phyloP scores from a whole-genome alignment of 2,329 filamentous ascomycete species.

The Alternaria tenuissima region DNA sequence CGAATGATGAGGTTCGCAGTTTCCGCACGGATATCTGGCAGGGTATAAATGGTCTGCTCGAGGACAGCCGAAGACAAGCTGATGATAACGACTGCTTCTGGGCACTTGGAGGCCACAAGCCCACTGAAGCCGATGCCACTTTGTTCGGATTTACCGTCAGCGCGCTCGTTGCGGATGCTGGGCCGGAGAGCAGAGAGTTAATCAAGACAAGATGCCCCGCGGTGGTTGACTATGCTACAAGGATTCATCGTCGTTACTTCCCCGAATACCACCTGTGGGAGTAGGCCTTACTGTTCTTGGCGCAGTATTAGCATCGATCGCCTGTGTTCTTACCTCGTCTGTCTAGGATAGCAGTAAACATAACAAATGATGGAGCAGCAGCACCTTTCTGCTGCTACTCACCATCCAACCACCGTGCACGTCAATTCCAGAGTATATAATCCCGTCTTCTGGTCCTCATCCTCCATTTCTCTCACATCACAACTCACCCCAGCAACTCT shows the following conservation, averaged over 20 bases:
- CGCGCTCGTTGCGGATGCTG: constrained; percentile 61
- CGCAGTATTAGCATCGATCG: background rate
- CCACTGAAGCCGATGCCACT: constrained; percentile 64
- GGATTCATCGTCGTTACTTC: constrained; percentile 64
- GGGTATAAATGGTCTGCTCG: constrained; percentile 57
- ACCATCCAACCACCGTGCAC: background rate
- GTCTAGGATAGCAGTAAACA: background rate
- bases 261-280: constrained; percentile 62
- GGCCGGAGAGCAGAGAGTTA: constrained; percentile 57
- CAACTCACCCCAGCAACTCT: constrained; percentile 18
- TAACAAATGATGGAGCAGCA: background rate
- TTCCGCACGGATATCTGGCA: constrained; percentile 64
- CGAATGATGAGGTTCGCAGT: constrained; percentile 57
- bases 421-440: constrained; percentile 15
- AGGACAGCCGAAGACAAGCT: constrained; percentile 45
- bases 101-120: constrained; percentile 62
- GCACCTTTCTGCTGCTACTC: constrained; percentile 4
- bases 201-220: constrained; percentile 58
- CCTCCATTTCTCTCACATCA: constrained; percentile 15
- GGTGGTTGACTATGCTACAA: constrained; percentile 61
- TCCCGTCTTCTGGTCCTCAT: constrained; percentile 4
- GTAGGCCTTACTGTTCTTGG: background rate
- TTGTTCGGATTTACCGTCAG: constrained; percentile 67
- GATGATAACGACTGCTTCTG: constrained; percentile 60
- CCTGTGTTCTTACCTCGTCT: background rate